Percentiles rank a stretch among this genome's conserved stretches.
phyloP scores from a whole-genome alignment of 2,329 filamentous ascomycete genomes.

The Macrophomina phaseolina region DNA sequence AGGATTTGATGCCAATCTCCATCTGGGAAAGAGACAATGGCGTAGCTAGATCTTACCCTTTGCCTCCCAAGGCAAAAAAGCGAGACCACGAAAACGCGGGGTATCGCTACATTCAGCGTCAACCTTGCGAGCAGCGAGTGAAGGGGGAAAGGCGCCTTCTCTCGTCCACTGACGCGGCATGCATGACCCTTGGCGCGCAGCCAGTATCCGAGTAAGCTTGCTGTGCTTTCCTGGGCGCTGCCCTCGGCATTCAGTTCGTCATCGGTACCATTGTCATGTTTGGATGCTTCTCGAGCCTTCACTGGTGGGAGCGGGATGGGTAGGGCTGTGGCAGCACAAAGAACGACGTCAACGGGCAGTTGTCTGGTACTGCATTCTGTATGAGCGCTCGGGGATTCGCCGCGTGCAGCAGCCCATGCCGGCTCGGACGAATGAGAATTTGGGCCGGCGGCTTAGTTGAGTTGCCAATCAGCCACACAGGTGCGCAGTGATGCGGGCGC shows the following conservation, averaged over 20 bases:
- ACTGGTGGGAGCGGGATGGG: background rate
- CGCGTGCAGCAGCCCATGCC: slow-evolving; percentile 20
- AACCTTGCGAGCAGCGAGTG: background rate
- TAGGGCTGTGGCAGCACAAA: slow-evolving; percentile 6
- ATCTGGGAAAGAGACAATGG: slow-evolving; percentile 7
- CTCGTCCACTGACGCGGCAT: background rate
- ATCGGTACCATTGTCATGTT: background rate
- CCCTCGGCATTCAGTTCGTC: background rate
- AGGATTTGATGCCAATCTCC: slow-evolving; percentile 1
- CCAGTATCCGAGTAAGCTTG: slow-evolving; percentile 15
- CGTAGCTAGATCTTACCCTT: background rate
- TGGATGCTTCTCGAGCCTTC: background rate
- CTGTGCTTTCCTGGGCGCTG: background rate
- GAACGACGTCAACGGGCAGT: slow-evolving; percentile 20
- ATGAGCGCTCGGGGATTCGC: background rate
- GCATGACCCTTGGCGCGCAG: slow-evolving; percentile 4
- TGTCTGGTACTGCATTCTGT: background rate
- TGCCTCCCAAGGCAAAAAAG: background rate
- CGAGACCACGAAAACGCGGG: background rate
- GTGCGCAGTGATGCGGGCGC: slow-evolving; percentile 12
- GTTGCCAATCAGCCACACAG: slow-evolving; percentile 6
- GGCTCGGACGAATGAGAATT: background rate
- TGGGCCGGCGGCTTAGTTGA: background rate
- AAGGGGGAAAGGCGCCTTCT: background rate
- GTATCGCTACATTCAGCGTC: background rate